phyloP scores from a whole-genome alignment of 345 rosid genomes.

The Melaleuca quinquenervia region DNA sequence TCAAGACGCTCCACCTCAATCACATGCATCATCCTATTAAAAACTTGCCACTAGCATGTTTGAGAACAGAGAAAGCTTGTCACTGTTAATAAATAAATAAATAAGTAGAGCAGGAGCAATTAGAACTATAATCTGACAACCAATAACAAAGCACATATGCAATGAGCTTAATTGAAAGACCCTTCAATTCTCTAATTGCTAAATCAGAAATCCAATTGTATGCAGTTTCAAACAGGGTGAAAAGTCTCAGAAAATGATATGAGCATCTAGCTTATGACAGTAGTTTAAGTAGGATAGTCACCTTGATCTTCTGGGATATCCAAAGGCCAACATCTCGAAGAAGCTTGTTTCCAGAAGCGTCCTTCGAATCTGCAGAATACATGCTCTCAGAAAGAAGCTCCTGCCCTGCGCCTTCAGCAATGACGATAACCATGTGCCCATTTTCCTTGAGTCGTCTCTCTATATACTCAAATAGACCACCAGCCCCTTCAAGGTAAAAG shows the following conservation, averaged over 20 bases:
- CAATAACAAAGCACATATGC: background rate
- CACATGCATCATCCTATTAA: background rate
- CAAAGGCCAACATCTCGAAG: slow-evolving; percentile 50
- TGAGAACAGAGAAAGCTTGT: background rate
- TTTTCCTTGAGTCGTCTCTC: slow-evolving; percentile 36
- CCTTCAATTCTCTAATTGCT: background rate
- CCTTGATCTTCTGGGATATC: slow-evolving; percentile 50
- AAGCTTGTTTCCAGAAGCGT: slow-evolving; percentile 54
- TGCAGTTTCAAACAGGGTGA: background rate
- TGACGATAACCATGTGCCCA: slow-evolving; percentile 51
- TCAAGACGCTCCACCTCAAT: background rate
- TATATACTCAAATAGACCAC: slow-evolving; percentile 45
- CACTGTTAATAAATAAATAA: background rate
- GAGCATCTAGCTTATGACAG: background rate
- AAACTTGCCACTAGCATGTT: background rate
- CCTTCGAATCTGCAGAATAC: slow-evolving; percentile 10
- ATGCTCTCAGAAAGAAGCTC: slow-evolving; percentile 32
- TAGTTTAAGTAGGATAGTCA: background rate
- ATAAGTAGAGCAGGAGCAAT: background rate
- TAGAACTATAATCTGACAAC: background rate
- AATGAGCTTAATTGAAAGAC: background rate
- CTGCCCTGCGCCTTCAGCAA: slow-evolving; percentile 68
- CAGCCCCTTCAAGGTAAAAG: slow-evolving; percentile 49
- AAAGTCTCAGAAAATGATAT: background rate
- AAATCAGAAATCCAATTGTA: background rate